Evolutionary conservation across 441 rosid genomes (phyloP).

Genomic region (Kokia cookei): DNA sequence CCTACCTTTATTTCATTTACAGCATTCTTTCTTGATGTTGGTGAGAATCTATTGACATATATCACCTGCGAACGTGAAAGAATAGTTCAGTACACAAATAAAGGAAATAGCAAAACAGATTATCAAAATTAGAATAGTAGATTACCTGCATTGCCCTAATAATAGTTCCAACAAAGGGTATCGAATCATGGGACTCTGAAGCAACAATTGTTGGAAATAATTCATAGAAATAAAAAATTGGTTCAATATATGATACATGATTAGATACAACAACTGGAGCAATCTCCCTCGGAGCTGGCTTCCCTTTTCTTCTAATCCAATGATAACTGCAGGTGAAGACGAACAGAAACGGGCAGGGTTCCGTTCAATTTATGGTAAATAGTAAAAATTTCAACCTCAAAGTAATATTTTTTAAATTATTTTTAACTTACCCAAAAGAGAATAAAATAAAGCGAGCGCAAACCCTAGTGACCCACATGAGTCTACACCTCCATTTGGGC

Average conservation of each 20-base stretch:
- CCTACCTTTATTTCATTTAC: conserved; percentile 90
- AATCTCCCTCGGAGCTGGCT: conserved; percentile 77
- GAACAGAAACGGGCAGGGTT: background rate
- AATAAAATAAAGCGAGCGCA: conserved; percentile 75
- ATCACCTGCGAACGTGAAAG: conserved; percentile 58
- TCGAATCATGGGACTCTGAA: conserved; percentile 83
- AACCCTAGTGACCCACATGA: conserved; percentile 91
- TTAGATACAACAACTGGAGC: conserved; percentile 95
- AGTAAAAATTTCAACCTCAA: background rate
- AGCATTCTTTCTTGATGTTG: conserved; percentile 82
- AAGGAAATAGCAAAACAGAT: background rate
- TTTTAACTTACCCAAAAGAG: conserved; percentile 67
- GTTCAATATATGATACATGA: conserved; percentile 87
- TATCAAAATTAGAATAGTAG: background rate
- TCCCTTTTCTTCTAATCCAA: conserved; percentile 90
- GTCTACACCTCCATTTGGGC: conserved; percentile 75
- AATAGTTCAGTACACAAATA: background rate
- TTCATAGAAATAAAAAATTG: conserved; percentile 91
- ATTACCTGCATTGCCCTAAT: conserved; percentile 98
- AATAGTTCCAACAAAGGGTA: conserved; percentile 94
- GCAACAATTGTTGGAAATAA: conserved; percentile 94
- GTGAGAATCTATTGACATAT: conserved; percentile 90
- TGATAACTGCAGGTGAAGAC: conserved; percentile 58
- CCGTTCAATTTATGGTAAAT: background rate
- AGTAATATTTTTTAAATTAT: background rate